A percentile compares a stretch with the other conserved stretches of the same genome.
Evolutionary conservation across 2,329 filamentous ascomycete species (phyloP).

Genomic region (Cladosporium colombiae): DNA sequence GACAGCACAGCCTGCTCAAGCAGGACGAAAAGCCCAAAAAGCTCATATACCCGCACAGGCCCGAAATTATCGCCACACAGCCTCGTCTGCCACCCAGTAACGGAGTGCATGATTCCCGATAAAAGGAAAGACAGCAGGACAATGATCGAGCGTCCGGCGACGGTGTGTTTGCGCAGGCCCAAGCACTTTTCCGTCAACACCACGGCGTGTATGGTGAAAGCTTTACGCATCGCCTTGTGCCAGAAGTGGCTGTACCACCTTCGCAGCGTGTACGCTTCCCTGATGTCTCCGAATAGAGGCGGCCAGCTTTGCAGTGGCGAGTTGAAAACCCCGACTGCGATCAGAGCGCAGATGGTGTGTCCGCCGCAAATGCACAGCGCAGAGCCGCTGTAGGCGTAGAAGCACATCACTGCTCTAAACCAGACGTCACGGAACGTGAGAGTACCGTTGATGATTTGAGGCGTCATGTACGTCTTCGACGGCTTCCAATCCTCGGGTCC

Average conservation of each 20-base stretch:
- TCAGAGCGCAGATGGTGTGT: constrained; percentile 14
- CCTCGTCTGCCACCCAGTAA: constrained; percentile 10
- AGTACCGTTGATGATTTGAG: constrained; percentile 10
- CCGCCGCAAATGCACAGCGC: constrained; percentile 5
- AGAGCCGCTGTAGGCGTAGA: constrained; percentile 13
- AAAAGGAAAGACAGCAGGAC: constrained; percentile 16
- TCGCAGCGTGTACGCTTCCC: constrained; percentile 14
- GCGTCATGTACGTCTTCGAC: constrained; percentile 4
- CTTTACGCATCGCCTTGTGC: constrained; percentile 19
- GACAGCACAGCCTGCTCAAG: constrained; percentile 4
- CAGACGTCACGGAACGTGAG: constrained; percentile 1
- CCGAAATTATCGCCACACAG: background rate
- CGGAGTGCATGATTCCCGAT: constrained; percentile 14
- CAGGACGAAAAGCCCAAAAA: constrained; percentile 2
- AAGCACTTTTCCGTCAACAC: background rate
- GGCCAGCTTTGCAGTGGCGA: constrained; percentile 14
- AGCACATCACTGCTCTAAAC: constrained; percentile 3
- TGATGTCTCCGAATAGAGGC: constrained; percentile 7
- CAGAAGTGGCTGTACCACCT: constrained; percentile 20
- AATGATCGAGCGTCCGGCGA: background rate
- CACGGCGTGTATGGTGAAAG: constrained; percentile 15
- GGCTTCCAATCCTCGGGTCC: background rate
- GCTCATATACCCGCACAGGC: constrained; percentile 1
- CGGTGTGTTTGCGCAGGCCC: background rate
- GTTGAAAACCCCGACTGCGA: constrained; percentile 11